phyloP scores from a whole-genome alignment of 1,284 basidiomycete species.

The Kwoniella shivajii region DNA sequence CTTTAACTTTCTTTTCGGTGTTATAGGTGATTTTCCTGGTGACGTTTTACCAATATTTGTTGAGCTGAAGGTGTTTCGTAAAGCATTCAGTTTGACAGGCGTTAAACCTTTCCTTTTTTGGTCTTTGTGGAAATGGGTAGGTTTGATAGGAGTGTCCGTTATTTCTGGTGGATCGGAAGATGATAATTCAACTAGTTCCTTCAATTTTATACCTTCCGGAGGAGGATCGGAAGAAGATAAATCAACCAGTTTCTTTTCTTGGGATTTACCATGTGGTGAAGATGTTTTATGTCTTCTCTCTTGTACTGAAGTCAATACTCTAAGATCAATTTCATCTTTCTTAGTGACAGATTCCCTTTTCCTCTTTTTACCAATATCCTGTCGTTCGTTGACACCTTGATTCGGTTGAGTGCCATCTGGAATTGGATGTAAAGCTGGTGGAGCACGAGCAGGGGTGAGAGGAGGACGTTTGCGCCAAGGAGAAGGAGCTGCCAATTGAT shows the following conservation, averaged over 20 bases:
- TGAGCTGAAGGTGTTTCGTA: neutral
- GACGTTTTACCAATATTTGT: slow-evolving; percentile 2
- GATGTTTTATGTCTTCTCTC: slow-evolving; percentile 8
- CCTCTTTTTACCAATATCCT: no score
- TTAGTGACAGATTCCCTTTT: neutral
- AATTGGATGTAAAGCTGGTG: neutral
- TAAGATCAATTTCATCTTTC: slow-evolving; percentile 9
- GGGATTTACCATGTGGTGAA: neutral
- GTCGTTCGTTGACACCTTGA: no score
- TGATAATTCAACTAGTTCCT: neutral
- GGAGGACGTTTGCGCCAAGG: slow-evolving; percentile 25
- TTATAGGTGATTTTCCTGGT: neutral
- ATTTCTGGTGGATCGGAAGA: neutral
- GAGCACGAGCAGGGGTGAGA: no score
- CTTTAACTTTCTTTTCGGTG: neutral
- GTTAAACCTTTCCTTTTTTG: slow-evolving; percentile 2
- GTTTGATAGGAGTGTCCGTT: neutral
- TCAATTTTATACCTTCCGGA: neutral
- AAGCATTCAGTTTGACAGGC: slow-evolving; percentile 2
- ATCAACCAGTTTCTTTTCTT: slow-evolving; percentile 11
- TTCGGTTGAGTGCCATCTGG: neutral
- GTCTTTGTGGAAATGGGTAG: neutral
- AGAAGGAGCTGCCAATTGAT: slow-evolving; percentile 11
- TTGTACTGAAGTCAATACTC: slow-evolving; percentile 7
- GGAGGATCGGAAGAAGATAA: slow-evolving; percentile 7